Percentiles rank a stretch among this genome's conserved stretches.
Evolutionary conservation across 805 yeast species (phyloP).

Genomic region (Limtongia smithiae): DNA sequence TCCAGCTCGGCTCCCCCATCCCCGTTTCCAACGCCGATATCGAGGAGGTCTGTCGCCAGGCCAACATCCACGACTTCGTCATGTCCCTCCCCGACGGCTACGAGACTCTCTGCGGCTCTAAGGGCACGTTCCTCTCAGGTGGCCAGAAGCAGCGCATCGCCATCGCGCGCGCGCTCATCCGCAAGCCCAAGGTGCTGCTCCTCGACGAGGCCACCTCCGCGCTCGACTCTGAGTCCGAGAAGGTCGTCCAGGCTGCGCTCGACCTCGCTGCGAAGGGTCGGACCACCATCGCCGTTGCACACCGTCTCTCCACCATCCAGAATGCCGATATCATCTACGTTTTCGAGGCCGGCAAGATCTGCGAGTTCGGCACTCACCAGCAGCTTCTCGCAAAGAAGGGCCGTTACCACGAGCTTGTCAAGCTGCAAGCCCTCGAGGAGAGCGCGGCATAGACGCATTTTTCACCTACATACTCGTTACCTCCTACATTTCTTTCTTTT

Average conservation of each 20-base stretch:
- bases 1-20: conserved; percentile 45
- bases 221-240: conserved; percentile 57
- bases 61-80: conserved; percentile 55
- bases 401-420: conserved; percentile 42
- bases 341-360: conserved; percentile 51
- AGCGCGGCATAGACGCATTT: too few species aligned
- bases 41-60: conserved; percentile 45
- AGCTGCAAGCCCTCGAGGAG: conserved; percentile 44
- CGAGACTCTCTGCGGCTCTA: conserved; percentile 47
- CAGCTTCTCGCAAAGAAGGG: conserved; percentile 39
- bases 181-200: conserved; percentile 53
- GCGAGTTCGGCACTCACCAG: conserved; percentile 49
- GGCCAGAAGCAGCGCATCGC: conserved; percentile 66
- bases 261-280: conserved; percentile 56
- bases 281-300: conserved; percentile 73
- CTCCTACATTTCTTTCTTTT: neutral
- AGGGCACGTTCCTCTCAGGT: conserved; percentile 56
- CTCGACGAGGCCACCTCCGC: conserved; percentile 59
- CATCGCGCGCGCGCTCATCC: conserved; percentile 59
- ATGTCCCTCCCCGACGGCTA: conserved; percentile 50
- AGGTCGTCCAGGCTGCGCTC: conserved; percentile 61
- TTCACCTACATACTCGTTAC: too few species aligned
- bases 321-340: conserved; percentile 52
- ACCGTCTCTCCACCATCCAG: conserved; percentile 59
- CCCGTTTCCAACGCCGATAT: conserved; percentile 41